Percentiles rank a stretch among this genome's conserved stretches.
phyloP scores from a whole-genome alignment of 805 yeast species.

The Priceomyces melissophilus region DNA sequence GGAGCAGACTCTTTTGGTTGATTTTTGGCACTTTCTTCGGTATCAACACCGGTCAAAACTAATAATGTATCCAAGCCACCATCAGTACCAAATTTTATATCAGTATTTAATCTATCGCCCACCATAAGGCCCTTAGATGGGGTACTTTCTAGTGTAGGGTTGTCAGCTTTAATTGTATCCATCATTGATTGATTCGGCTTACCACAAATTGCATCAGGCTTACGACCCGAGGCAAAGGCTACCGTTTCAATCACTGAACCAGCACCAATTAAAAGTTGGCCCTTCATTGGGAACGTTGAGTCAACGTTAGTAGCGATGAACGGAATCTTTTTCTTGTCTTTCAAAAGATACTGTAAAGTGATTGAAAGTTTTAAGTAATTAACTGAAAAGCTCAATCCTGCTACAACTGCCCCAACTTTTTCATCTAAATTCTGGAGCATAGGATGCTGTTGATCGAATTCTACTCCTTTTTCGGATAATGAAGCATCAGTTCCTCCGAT shows the following conservation, averaged over 20 bases:
- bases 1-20: conserved; percentile 48
- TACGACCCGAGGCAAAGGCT: conserved; percentile 70
- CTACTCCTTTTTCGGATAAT: conserved; percentile 41
- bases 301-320: conserved; percentile 94
- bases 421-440: conserved; percentile 61
- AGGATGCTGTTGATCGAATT: conserved; percentile 55
- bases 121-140: conserved; percentile 76
- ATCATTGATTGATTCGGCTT: conserved; percentile 89
- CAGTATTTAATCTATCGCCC: conserved; percentile 94
- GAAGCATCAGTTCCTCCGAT: conserved; percentile 81
- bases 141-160: conserved; percentile 44
- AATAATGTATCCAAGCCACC: conserved; percentile 85
- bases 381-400: conserved; percentile 74
- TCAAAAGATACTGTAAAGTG: conserved; percentile 75
- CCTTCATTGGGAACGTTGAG: conserved; percentile 89
- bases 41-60: conserved; percentile 90
- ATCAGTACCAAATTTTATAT: conserved; percentile 84
- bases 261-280: conserved; percentile 87
- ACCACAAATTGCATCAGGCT: conserved; percentile 82
- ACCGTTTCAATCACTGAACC: conserved; percentile 84
- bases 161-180: conserved; percentile 76
- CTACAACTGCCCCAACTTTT: conserved; percentile 80
- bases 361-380: conserved; percentile 80
- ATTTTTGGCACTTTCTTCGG: conserved; percentile 55
- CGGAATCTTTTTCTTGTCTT: conserved; percentile 52